Evolutionary conservation across 495 filamentous ascomycete genomes (phyloP), one percentile per base, ranked within the genome.

Genomic region (Schizothecium vesticola): DNA sequence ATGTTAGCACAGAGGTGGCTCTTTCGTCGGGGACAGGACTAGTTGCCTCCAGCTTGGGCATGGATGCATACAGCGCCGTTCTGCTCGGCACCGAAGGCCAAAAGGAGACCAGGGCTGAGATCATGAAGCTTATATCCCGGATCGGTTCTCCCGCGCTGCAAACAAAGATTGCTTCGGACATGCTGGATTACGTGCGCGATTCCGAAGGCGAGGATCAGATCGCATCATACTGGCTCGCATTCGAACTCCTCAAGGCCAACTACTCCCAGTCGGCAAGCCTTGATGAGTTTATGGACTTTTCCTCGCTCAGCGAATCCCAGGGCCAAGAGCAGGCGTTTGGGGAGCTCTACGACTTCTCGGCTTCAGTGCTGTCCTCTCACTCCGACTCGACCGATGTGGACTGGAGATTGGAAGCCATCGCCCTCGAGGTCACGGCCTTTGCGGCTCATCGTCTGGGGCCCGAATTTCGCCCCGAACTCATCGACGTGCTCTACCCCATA

Each of bases 401-500:
- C 72, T 94, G 92, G 91, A 84, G 87, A 36, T 74, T 89, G 11
- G 81, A 86, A 68, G 91, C 90, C 12, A 84, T 94, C 57, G 88
- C 91, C 1, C 75, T 96, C 16, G 92, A 96, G 73, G 86, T 88
- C 2, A 80, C 92, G 8, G 89, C 91, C 19, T 84, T 92, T 57
- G 86, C 91, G 67, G 89, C 92, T 1, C 83, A 87, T 29, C 85
- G 86, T n/a, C 80, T 90, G 23, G 84, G 86, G 65, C 70, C 84
- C 61, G 86, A 86, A 8, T 99, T 97, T 76, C 87, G 91, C 19
- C 84, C 86, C 3, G 94, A 98, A 74, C 83, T 99, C 11, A 91
- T 97, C 66, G 95, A 99, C 69, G 89, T 92, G 2, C 82, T 99
- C 9, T 98, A 97, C 75, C 94, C 95, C 2, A 85, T 96, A 22